Evolutionary conservation across 768 basidiomycete genomes (phyloP).

Genomic region (Boletus patriciae): DNA sequence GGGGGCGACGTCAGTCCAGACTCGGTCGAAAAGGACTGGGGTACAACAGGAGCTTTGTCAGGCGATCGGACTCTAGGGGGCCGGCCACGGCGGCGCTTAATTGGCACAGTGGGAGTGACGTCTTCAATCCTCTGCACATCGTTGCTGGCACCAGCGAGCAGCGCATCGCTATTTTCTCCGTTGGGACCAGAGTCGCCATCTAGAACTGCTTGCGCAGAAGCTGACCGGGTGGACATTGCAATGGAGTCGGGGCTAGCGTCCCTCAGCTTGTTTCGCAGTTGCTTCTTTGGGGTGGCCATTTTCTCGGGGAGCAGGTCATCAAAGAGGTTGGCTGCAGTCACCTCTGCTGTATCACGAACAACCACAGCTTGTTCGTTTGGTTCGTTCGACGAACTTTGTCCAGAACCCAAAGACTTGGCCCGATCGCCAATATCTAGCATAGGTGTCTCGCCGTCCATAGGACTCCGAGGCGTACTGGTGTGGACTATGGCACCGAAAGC

Average conservation of each 20-base stretch:
- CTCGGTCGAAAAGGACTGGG: conserved; percentile 6
- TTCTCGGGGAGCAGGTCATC: conserved; percentile 28
- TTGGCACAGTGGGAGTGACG: neutral
- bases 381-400: conserved; percentile 12
- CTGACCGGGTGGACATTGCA: conserved; percentile 19
- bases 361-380: conserved; percentile 12
- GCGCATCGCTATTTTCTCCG: conserved; percentile 6
- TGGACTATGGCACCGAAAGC: conserved; percentile 13
- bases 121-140: conserved; percentile 7
- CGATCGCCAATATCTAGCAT: conserved; percentile 16
- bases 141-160: conserved; percentile 6
- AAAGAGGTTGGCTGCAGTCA: conserved; percentile 33
- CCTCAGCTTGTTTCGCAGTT: conserved; percentile 14
- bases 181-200: conserved; percentile 10
- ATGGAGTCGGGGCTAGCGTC: conserved; percentile 16
- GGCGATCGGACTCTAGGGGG: conserved; percentile 27
- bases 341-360: conserved; percentile 8
- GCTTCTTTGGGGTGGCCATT: conserved; percentile 21
- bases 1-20: conserved; percentile 13
- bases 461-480: conserved; percentile 15
- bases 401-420: conserved; percentile 18
- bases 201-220: conserved; percentile 19
- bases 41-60: neutral
- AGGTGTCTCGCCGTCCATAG: conserved; percentile 27
- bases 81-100: conserved; percentile 38